These are phyloP conservation scores for Debaryomyces subglobosus DNA, from an alignment of 1,139 yeast species.

Conservation along the genomic window DNA sequence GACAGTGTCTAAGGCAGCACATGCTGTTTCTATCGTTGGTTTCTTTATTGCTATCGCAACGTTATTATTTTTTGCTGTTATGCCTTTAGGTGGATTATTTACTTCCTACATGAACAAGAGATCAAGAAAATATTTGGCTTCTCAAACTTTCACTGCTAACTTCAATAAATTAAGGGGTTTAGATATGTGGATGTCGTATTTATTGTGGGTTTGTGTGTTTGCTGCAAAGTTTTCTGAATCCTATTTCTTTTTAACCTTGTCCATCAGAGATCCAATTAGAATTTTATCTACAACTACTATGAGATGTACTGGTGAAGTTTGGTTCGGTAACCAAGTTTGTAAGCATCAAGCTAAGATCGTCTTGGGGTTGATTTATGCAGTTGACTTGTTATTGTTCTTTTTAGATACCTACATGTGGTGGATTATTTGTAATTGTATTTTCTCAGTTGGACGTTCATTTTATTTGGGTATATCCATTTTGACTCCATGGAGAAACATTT, in stretches of 20 bases:
- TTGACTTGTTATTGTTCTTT: slow-evolving; percentile 93
- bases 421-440: slow-evolving; percentile 90
- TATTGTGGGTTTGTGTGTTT: slow-evolving; percentile 87
- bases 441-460: slow-evolving; percentile 96
- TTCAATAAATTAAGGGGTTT: slow-evolving; percentile 79
- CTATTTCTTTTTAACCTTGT: slow-evolving; percentile 86
- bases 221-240: slow-evolving; percentile 89
- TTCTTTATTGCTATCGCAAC: slow-evolving; percentile 89
- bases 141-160: slow-evolving; percentile 95
- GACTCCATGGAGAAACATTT: slow-evolving; percentile 99
- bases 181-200: slow-evolving; percentile 96
- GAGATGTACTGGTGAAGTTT: slow-evolving; percentile 79
- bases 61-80: slow-evolving; percentile 79
- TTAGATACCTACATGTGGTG: slow-evolving; percentile 99
- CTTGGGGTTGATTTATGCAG: slow-evolving; percentile 87
- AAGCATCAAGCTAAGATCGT: slow-evolving; percentile 84
- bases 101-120: slow-evolving; percentile 89
- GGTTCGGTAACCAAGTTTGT: slow-evolving; percentile 80
- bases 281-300: slow-evolving; percentile 47
- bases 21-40: slow-evolving; percentile 81
- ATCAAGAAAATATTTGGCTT: slow-evolving; percentile 88
- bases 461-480: slow-evolving; percentile 97
- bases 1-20: slow-evolving; percentile 72
- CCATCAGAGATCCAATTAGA: slow-evolving; percentile 94
- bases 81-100: slow-evolving; percentile 97